Evolutionary conservation across 139 green algal species (phyloP), one percentile per base, ranked within the genome.

Genomic region (Volvox africanus): DNA sequence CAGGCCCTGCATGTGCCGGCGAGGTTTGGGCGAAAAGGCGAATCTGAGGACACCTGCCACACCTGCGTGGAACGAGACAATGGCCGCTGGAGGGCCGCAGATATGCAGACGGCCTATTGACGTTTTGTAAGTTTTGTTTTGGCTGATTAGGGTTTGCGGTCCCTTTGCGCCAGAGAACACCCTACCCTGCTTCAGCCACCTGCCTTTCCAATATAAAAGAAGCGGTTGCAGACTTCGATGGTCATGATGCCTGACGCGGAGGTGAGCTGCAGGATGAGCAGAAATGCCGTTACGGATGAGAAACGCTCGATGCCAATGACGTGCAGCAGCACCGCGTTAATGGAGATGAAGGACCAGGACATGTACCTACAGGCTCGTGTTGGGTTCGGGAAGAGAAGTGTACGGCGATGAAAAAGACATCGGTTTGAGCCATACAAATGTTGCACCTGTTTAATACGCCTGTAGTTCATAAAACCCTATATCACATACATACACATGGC

Each of bases 261-360:
- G 30, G 82, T 89, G 82, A 92, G 89, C 82, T 92, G 89, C 89
- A 89, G 33, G 82, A 92, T 92, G 89, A 92, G 89, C 24, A 92
- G 61, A 26, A 89, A 30, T 0, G 89, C 82, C 1, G 80, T 84
- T 17, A 75, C 14, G 82, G 50, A 86, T 73, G 32, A 82, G 89
- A 92, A 92, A 61, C 82, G 82, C 20, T 89, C 89, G 28, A 61
- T 26, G 71, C 89, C 89, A 50, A 92, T 44, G 21, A 62, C 33
- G 89, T 92, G 89, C 17, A 92, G 82, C 61, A 92, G 89, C 73
- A 92, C 71, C 22, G 61, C 81, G 89, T 92, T 92, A 75, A 92
- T 36, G 61, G 71, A 61, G 18, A 92, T 33, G 85, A 88, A 92
- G 32, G 89, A 80, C 69, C 68, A 92, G 69, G 55, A 78, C 86